A percentile compares a stretch with the other conserved stretches of the same genome.
Evolutionary conservation across 2,329 filamentous ascomycete species (phyloP).

Genomic region (Acarospora socialis): DNA sequence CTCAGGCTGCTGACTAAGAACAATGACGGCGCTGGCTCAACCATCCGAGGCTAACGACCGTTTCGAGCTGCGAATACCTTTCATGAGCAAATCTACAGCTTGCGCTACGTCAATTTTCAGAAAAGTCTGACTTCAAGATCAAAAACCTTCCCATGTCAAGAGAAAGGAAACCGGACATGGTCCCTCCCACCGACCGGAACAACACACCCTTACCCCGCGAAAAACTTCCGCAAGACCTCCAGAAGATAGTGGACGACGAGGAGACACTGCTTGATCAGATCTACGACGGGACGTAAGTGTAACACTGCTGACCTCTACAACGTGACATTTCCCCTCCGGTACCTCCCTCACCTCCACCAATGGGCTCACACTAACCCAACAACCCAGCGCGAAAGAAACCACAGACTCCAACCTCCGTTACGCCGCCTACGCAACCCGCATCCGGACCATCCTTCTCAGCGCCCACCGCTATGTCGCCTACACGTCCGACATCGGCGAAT

Average conservation of each 20-base stretch:
- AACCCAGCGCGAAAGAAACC: slow-evolving; percentile 53
- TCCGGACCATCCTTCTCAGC: slow-evolving; percentile 74
- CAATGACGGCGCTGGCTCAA: too few species aligned
- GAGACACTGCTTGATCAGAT: slow-evolving; percentile 26
- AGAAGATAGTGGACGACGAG: slow-evolving; percentile 43
- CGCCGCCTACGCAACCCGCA: slow-evolving; percentile 75
- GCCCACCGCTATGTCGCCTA: slow-evolving; percentile 96
- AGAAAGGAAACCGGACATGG: too few species aligned
- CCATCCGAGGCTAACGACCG: too few species aligned
- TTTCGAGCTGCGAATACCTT: too few species aligned
- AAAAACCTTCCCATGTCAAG: too few species aligned
- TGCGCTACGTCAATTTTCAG: too few species aligned
- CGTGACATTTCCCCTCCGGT: slow-evolving; percentile 3
- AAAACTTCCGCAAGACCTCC: slow-evolving; percentile 41
- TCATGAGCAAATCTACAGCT: slow-evolving; percentile 15
- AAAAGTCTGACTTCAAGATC: too few species aligned
- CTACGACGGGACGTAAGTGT: slow-evolving; percentile 14
- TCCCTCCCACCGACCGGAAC: too few species aligned
- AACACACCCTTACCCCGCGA: slow-evolving; percentile 34
- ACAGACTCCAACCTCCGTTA: slow-evolving; percentile 81
- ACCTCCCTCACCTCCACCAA: slow-evolving; percentile 6
- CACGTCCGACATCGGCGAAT: slow-evolving; percentile 91
- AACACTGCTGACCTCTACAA: slow-evolving; percentile 10
- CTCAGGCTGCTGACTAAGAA: too few species aligned
- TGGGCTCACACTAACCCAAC: too few species aligned